phyloP scores from a whole-genome alignment of 2,329 filamentous ascomycete genomes.

The Macroventuria anomochaeta region DNA sequence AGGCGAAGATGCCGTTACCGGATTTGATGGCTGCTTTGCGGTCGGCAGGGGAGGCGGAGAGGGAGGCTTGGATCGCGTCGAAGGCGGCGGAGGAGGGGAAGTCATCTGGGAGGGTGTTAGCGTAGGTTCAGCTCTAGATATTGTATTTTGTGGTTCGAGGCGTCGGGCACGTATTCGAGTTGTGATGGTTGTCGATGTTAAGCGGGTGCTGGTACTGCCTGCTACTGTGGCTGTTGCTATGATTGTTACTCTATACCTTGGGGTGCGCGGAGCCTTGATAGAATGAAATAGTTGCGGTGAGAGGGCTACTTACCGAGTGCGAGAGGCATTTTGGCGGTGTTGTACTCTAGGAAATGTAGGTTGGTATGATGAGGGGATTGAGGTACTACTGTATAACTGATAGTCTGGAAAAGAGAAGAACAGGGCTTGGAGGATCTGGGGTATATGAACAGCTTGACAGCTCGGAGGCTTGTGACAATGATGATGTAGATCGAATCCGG shows the following conservation, averaged over 20 bases:
- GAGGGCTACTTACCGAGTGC: constrained; percentile 31
- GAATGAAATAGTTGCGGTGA: too few species aligned
- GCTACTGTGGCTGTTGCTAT: too few species aligned
- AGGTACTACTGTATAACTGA: neutral
- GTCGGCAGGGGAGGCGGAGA: constrained; percentile 72
- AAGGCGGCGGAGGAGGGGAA: constrained; percentile 93
- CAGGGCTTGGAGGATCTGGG: constrained; percentile 12
- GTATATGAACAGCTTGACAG: constrained; percentile 23
- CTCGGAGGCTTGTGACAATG: constrained; percentile 34
- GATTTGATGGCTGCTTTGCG: constrained; percentile 89
- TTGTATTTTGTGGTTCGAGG: neutral
- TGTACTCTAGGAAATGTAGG: neutral
- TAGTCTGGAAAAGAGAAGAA: constrained; percentile 2
- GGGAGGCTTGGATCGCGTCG: constrained; percentile 79
- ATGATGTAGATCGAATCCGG: constrained; percentile 26
- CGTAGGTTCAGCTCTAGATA: too few species aligned
- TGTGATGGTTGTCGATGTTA: too few species aligned
- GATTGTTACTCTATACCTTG: too few species aligned
- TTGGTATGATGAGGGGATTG: too few species aligned
- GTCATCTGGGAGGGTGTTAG: constrained; percentile 50
- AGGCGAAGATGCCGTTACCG: constrained; percentile 85
- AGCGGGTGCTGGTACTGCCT: too few species aligned
- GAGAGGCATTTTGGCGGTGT: constrained; percentile 40
- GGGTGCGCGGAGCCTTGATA: too few species aligned
- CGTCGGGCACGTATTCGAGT: too few species aligned